A percentile compares a stretch with the other conserved stretches of the same genome.
Conservation (phyloP, 2,329 filamentous ascomycete genomes). For the Canariomyces notabilis region DNA sequence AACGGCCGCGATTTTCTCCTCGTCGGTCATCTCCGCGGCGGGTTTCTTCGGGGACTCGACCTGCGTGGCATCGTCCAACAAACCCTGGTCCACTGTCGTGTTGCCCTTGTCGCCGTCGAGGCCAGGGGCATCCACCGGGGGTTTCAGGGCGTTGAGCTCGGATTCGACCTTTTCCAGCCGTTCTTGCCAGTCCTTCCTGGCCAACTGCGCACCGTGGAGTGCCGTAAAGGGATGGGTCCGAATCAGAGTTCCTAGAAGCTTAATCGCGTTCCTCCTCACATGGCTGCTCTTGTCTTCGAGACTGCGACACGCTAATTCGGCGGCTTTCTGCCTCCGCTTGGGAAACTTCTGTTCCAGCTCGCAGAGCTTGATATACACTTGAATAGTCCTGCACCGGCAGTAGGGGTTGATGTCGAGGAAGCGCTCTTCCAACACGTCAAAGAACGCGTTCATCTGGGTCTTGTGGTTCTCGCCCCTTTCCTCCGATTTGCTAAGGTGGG, state of each 20-base stretch:
- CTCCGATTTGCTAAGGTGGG: slow-evolving; percentile 83
- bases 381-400: slow-evolving; percentile 83
- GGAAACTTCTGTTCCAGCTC: slow-evolving; percentile 95
- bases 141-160: slow-evolving; percentile 75
- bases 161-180: slow-evolving; percentile 77
- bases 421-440: slow-evolving; percentile 91
- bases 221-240: slow-evolving; percentile 92
- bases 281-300: slow-evolving; percentile 98
- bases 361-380: slow-evolving; percentile 88
- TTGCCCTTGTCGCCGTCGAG: slow-evolving; percentile 65
- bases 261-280: slow-evolving; percentile 90
- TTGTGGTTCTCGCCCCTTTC: slow-evolving; percentile 91
- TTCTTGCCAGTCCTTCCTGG: slow-evolving; percentile 77
- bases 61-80: slow-evolving; percentile 86
- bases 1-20: slow-evolving; percentile 67
- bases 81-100: slow-evolving; percentile 65
- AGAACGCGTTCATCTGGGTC: slow-evolving; percentile 92
- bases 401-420: slow-evolving; percentile 97
- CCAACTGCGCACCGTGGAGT: slow-evolving; percentile 83
- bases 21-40: slow-evolving; percentile 64
- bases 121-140: slow-evolving; percentile 67
- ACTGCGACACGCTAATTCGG: slow-evolving; percentile 81
- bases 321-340: slow-evolving; percentile 80
- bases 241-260: slow-evolving; percentile 79
- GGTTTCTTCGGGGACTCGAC: slow-evolving; percentile 65